A percentile compares a stretch with the other conserved stretches of the same genome.
Conservation (phyloP, 306 rosid species). For the Glycine soja region DNA sequence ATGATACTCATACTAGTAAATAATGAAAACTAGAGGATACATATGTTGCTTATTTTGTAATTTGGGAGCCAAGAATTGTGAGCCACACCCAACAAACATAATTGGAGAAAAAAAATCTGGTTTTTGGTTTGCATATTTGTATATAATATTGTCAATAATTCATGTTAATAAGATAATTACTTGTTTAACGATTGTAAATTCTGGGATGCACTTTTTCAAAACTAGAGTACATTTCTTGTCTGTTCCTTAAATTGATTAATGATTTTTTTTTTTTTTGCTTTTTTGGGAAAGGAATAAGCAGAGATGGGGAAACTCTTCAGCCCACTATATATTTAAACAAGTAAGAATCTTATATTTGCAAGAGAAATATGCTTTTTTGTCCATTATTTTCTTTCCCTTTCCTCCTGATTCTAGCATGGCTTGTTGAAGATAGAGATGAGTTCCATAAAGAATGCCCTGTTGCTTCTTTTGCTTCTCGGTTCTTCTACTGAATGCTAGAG, state of each 20-base stretch:
- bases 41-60: slow-evolving; percentile 24
- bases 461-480: slow-evolving; percentile 27
- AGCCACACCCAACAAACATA: background rate
- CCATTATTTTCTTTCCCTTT: slow-evolving; percentile 14
- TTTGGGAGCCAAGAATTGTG: slow-evolving; percentile 4
- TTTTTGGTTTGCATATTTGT: background rate
- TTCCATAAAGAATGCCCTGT: slow-evolving; percentile 2
- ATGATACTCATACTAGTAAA: slow-evolving; percentile 37
- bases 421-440: background rate
- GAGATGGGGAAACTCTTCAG: slow-evolving; percentile 91
- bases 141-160: slow-evolving; percentile 1
- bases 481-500: slow-evolving; percentile 30
- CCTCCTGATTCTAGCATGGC: slow-evolving; percentile 17
- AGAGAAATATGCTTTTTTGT: background rate
- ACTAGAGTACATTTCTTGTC: background rate
- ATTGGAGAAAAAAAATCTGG: background rate
- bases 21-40: slow-evolving; percentile 18
- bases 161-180: slow-evolving; percentile 6
- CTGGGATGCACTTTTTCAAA: slow-evolving; percentile 3
- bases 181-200: slow-evolving; percentile 27
- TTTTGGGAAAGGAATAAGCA: slow-evolving; percentile 67
- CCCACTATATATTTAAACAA: slow-evolving; percentile 87
- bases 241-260: slow-evolving; percentile 36
- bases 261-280: slow-evolving; percentile 23
- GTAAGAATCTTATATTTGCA: slow-evolving; percentile 56